Evolutionary conservation across 148 eudicot species (phyloP).

Genomic region (Spergularia marina): DNA sequence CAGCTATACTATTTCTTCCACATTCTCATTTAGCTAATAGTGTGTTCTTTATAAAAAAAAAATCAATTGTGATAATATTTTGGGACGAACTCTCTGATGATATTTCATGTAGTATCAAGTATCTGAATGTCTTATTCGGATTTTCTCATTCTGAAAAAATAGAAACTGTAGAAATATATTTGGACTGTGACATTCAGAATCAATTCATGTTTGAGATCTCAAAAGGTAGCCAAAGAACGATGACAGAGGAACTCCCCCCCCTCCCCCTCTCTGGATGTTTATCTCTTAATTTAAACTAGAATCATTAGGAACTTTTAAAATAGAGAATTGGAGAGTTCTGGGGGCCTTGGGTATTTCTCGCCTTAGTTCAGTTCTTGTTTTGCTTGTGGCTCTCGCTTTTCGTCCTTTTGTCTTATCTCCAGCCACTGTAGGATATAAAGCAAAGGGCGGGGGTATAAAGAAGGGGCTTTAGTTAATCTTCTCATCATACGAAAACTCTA

Average conservation of each 20-base stretch:
- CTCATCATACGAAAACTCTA: not conserved
- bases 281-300: not conserved
- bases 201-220: not conserved
- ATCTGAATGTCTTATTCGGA: not conserved
- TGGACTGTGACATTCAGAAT: not conserved
- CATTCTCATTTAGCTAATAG: not conserved
- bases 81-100: too few species aligned
- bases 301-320: not conserved
- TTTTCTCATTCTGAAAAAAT: not conserved
- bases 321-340: not conserved
- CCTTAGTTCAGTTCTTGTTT: not conserved
- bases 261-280: not conserved
- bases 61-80: too few species aligned
- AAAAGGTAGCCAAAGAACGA: not conserved
- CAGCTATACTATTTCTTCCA: not conserved
- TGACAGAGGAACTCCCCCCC: not conserved
- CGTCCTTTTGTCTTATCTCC: not conserved
- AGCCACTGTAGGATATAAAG: not conserved
- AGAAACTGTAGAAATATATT: not conserved
- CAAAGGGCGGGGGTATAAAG: not conserved
- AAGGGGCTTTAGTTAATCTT: not conserved
- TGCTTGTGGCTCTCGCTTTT: constrained; percentile 10
- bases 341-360: not conserved
- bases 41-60: not conserved
- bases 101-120: too few species aligned